Evolutionary conservation across 1,284 basidiomycete genomes (phyloP).

Genomic region (Tilletia indica): DNA sequence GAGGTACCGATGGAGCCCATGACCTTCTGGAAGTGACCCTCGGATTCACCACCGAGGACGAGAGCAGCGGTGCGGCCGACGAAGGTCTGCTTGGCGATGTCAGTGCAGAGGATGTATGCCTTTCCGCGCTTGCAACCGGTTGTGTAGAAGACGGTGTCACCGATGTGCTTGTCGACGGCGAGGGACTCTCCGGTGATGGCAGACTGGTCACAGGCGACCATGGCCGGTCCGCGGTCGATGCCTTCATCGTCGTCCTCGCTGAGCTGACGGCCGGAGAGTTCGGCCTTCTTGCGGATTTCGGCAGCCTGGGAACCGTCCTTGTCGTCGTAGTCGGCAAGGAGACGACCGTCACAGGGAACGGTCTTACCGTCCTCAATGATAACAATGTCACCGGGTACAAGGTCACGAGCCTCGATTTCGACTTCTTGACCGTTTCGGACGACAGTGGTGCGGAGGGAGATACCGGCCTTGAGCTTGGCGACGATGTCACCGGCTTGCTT

Average conservation of each 20-base stretch:
- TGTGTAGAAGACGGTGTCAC: conserved; percentile 61
- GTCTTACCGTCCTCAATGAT: conserved; percentile 61
- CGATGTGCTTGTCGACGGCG: conserved; percentile 63
- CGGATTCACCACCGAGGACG: conserved; percentile 54
- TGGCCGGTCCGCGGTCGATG: conserved; percentile 60
- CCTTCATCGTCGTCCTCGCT: conserved; percentile 56
- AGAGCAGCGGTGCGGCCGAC: conserved; percentile 62
- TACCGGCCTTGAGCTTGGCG: conserved; percentile 63
- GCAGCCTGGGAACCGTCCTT: conserved; percentile 53
- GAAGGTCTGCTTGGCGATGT: conserved; percentile 60
- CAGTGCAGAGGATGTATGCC: conserved; percentile 60
- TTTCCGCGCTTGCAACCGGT: conserved; percentile 62
- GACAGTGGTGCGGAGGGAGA: conserved; percentile 61
- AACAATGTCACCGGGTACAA: conserved; percentile 64
- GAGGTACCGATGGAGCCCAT: conserved; percentile 62
- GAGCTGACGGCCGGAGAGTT: conserved; percentile 44
- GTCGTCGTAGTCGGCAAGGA: conserved; percentile 60
- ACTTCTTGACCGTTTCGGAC: conserved; percentile 60
- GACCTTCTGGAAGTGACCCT: conserved; percentile 63
- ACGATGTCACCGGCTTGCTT: conserved; percentile 63
- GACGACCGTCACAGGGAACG: conserved; percentile 62
- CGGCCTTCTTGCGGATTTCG: conserved; percentile 52
- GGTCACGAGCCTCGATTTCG: conserved; percentile 62
- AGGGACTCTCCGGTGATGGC: conserved; percentile 64
- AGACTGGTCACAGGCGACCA: conserved; percentile 62